Base-by-base conservation (phyloP, 2,329 filamentous ascomycete genomes). In the Hawksworthiomyces lignivorus region DNA sequence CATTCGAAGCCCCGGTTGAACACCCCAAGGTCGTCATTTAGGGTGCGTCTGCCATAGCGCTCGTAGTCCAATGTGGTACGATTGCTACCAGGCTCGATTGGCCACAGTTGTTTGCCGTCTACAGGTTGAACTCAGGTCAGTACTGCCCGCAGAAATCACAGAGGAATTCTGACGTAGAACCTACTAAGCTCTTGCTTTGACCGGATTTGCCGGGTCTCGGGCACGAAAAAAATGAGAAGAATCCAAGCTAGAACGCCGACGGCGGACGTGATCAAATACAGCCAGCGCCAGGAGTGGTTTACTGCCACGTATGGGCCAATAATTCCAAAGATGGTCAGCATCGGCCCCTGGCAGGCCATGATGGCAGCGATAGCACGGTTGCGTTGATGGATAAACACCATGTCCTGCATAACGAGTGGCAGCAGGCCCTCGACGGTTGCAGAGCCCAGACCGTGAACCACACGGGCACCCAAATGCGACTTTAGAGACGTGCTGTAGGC, bases 371-470 rank as follows among this genome's bases (percentile, higher is more conserved):
- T 55, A 14, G 59, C 59, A 39, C 54, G 54, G 47, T 57, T 60
- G 6, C 61, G 53, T 48, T 63, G 56, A 36, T 63, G 61, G 15
- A 62, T 57, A 27, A 63, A 63, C 42, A 62, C 56, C 35, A 63
- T 55, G 30, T 63, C 61, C 50, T 63, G 61, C 3, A 63, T 55
- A 19, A 63, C 58, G 14, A 63, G 50, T 4, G 61, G 61, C 12
- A 63, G 56, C 29, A 63, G 44, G 1, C 58, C 59, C 48, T 63
- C 61, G 11, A 62, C 57, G 0, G 60, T 56, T 3, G 61, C 61
- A 0, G 58, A 59, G 4, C 61, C 61, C 7, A 63, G 49, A 0
- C 59, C 61, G 48, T 62, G 59, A 11, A 62, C 44, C 22, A 54
- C 54, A 10, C 60, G 43, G 7, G 60, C 60, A 3, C 52, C 54